Base-by-base conservation (phyloP, 495 filamentous ascomycete genomes). In the Astrocystis sublimbata region DNA sequence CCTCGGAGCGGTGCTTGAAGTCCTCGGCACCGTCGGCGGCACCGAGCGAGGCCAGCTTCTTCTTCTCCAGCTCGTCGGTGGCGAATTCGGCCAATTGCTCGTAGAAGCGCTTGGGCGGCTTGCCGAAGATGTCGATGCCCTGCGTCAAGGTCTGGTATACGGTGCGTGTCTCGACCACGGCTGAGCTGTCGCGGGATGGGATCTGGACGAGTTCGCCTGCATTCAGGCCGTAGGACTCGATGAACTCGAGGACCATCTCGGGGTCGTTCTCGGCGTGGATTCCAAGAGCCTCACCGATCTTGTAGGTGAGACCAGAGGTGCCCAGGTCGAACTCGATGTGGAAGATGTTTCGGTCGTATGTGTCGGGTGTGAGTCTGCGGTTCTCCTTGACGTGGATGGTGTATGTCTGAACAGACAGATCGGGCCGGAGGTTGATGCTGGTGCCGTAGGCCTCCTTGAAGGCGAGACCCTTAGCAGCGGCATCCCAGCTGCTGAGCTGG, bases 341-440 rank as follows among this genome's bases (percentile, higher is more conserved):
- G 89, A 98, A 98, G 75, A 98, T 97, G 80, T 98, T 98, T 33
- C 94, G 91, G 73, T 97, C 93, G 74, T 98, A 98, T 10, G 89
- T 88, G 46, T 75, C 68, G 19, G 94, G 94, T 0, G 94, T 98
- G 46, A 98, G 84, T 45, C 94, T 84, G 58, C 93, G 89, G 77
- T 97, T 97, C 78, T 97, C 96, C 79, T 96, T 90, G 73, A 98
- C 94, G 61, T 87, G 87, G 50, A 96, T 87, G 35, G 91, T 90
- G 72, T 83, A 88, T 4, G 93, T 97, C 84, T 96, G 90, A 69
- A 90, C 84, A 4, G 87, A 77, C 28, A 96, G 76, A 69, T 98
- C 94, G 43, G 94, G 94, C 13, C 94, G 89, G 19, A 98, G 86
- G 40, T 81, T 80, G 60, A 78, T 77, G 68, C 85, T 80, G 19